Base-by-base conservation (phyloP, 108 stramenopile genomes). In the Epipyxis sp. region DNA sequence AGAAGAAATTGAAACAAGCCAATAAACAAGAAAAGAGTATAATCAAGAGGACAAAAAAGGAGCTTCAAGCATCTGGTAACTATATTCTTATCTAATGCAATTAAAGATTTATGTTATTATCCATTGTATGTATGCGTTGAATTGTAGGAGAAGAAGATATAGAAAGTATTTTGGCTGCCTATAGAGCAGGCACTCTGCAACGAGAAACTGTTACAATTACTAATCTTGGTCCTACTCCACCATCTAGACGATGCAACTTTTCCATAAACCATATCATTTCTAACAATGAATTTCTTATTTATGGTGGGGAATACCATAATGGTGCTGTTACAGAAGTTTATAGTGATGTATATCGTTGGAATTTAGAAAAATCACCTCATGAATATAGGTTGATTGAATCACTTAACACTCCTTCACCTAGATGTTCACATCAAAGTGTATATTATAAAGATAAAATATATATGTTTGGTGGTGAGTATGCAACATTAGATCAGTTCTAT, bases 281-380 rank as follows among this genome's bases (percentile, higher is more conserved):
- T 1, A 77, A 39, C 69, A 77, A 67, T 43, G 87, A 84, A 1
- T 76, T 81, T 42, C 39, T 87, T 44, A 62, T 84, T 1, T 96
- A 95, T 82, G 97, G 97, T 2, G 97, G 97, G 42, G 97, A 98
- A 83, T 95, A 88, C 82, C 96, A 87, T 79, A 92, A 98, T 77
- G 97, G 97, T 32, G 86, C 92, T 41, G 90, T 92, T 83, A 95
- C 93, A 62, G 78, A 91, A 1, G 93, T 95, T 46, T 88, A 94
- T 77, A 95, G 95, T 77, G 94, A 94, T 25, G 82, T 97, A 35
- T 86, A 91, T 27, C 85, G 92, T 78, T 71, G 44, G 50, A 40
- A 74, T 76, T 42, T 86, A 37, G 86, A 86, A 32, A 85, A 83
- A 46, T 76, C 81, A 25, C n/a, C n/a, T n/a, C n/a, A n/a, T n/a